A percentile compares a stretch with the other conserved stretches of the same genome.
phyloP scores from a whole-genome alignment of 1,284 basidiomycete genomes.

The Chiua sp. region DNA sequence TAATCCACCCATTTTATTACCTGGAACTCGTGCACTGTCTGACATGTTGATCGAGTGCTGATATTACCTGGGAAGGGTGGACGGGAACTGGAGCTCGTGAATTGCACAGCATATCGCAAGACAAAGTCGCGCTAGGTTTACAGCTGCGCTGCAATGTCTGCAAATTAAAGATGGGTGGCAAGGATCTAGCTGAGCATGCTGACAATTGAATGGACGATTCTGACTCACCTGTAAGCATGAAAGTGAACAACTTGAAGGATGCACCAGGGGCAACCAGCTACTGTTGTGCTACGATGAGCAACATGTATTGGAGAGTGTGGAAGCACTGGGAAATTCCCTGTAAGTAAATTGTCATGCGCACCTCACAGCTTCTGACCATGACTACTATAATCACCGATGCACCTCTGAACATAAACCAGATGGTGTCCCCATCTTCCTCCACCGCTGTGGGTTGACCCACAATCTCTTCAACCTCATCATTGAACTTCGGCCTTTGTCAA shows the following conservation, averaged over 20 bases:
- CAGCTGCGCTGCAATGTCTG: constrained; percentile 25
- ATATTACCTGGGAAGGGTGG: constrained; percentile 23
- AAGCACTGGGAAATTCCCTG: too few species aligned
- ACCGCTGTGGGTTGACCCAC: neutral
- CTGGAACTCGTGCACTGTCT: constrained; percentile 20
- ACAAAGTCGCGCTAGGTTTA: constrained; percentile 25
- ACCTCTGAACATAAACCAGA: neutral
- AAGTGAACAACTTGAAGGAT: neutral
- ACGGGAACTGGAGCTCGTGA: constrained; percentile 23
- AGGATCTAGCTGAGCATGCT: too few species aligned
- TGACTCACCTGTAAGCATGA: neutral
- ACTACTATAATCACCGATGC: too few species aligned
- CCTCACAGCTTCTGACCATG: too few species aligned
- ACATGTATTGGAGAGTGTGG: constrained; percentile 19
- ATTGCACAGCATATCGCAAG: constrained; percentile 20
- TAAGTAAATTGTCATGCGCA: too few species aligned
- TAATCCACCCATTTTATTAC: constrained; percentile 29
- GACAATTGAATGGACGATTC: too few species aligned
- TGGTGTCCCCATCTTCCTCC: constrained; percentile 7
- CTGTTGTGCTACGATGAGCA: constrained; percentile 20
- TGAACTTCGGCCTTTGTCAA: neutral
- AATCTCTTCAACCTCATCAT: neutral
- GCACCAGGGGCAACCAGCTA: neutral
- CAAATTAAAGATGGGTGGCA: neutral
- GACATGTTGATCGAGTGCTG: constrained; percentile 9